Evolutionary conservation across 2,329 filamentous ascomycete species (phyloP).

Genomic region (Talaromyces sp.): DNA sequence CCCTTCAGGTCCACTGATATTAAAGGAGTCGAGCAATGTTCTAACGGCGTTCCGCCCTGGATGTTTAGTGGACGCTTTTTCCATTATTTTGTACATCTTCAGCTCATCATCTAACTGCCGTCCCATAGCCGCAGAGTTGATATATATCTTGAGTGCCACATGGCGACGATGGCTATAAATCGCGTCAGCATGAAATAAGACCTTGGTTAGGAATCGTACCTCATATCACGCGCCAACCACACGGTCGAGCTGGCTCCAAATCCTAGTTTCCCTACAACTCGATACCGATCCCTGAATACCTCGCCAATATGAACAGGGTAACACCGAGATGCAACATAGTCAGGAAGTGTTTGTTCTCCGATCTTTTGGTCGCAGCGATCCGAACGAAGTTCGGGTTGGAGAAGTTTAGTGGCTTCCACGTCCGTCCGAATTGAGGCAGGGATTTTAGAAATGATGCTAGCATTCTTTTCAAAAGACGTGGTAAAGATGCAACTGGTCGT

Average conservation of each 20-base stretch:
- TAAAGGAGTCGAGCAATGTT: slow-evolving; percentile 14
- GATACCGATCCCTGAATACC: slow-evolving; percentile 32
- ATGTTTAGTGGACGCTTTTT: slow-evolving; percentile 26
- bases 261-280: slow-evolving; percentile 38
- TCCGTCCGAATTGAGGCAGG: slow-evolving; percentile 27
- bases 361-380: slow-evolving; percentile 29
- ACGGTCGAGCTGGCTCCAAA: slow-evolving; percentile 38
- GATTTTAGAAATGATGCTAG: slow-evolving; percentile 12
- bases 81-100: slow-evolving; percentile 45
- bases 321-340: slow-evolving; percentile 23
- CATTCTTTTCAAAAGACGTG: neutral
- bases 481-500: too few species aligned
- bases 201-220: slow-evolving; percentile 23
- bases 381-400: slow-evolving; percentile 30
- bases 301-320: slow-evolving; percentile 36
- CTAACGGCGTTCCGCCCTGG: slow-evolving; percentile 31
- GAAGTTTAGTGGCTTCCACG: slow-evolving; percentile 36
- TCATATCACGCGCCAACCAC: slow-evolving; percentile 40
- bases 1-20: slow-evolving; percentile 5
- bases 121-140: slow-evolving; percentile 30
- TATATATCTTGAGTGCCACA: slow-evolving; percentile 34
- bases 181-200: neutral
- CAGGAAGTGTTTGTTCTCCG: slow-evolving; percentile 36
- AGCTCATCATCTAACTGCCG: slow-evolving; percentile 41
- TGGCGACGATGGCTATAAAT: slow-evolving; percentile 28